Conservation (phyloP, 2,329 filamentous ascomycete genomes). For the Coniochaeta prunicola region DNA sequence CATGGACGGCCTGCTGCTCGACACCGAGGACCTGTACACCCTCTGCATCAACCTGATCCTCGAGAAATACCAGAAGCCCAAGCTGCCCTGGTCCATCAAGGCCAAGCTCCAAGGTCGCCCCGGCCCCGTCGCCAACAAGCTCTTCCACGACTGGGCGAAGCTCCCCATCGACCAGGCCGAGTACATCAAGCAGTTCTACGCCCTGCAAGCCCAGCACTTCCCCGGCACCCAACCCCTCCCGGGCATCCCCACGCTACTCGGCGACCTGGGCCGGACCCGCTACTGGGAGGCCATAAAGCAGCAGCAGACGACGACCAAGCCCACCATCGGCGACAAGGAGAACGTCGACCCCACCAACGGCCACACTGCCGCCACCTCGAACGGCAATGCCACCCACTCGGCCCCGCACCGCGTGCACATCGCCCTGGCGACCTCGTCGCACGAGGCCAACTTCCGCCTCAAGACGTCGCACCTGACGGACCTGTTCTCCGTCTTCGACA, state of each 20-base stretch:
- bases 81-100: constrained; percentile 90
- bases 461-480: constrained; percentile 61
- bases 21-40: constrained; percentile 89
- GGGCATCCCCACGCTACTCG: constrained; percentile 65
- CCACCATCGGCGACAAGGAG: constrained; percentile 6
- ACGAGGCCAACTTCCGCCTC: constrained; percentile 63
- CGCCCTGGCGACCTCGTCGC: constrained; percentile 78
- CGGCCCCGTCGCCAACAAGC: constrained; percentile 41
- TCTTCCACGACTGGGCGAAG: constrained; percentile 73
- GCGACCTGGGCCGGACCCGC: constrained; percentile 45
- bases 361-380: constrained; percentile 15
- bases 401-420: constrained; percentile 55
- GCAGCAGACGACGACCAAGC: not conserved
- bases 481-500: constrained; percentile 59
- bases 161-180: constrained; percentile 69
- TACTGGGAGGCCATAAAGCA: constrained; percentile 35
- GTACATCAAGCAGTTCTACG: constrained; percentile 52
- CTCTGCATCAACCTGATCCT: constrained; percentile 77
- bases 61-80: constrained; percentile 62
- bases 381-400: constrained; percentile 12
- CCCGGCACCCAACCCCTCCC: constrained; percentile 68
- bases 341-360: constrained; percentile 4
- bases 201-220: constrained; percentile 66
- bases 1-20: constrained; percentile 94
- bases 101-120: constrained; percentile 66